A percentile compares a stretch with the other conserved stretches of the same genome.
Evolutionary conservation across 164 flowering plant species (phyloP).

Genomic region (Liquidambar formosana): DNA sequence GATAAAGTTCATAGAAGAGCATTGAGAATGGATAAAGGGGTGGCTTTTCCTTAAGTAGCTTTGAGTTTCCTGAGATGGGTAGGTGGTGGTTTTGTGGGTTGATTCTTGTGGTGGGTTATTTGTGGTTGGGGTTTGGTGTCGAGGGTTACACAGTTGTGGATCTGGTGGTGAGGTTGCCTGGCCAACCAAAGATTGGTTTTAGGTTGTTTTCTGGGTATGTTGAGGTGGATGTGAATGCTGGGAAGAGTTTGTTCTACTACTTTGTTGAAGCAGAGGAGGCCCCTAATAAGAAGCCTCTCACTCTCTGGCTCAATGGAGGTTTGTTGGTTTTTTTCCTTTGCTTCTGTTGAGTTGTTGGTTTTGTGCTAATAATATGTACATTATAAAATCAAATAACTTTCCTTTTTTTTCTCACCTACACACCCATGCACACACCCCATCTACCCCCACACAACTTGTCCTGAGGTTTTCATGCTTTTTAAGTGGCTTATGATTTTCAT

Average conservation of each 20-base stretch:
- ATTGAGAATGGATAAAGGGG: not conserved
- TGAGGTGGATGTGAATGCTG: constrained; percentile 72
- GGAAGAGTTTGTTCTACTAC: constrained; percentile 91
- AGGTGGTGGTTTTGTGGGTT: constrained; percentile 26
- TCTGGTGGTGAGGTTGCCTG: constrained; percentile 74
- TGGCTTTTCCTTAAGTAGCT: not conserved
- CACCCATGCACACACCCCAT: no score
- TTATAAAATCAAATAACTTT: not conserved
- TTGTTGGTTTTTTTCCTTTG: constrained; percentile 5
- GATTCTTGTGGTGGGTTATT: constrained; percentile 22
- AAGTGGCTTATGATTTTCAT: constrained; percentile 1
- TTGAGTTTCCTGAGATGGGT: constrained; percentile 24
- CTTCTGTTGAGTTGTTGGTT: not conserved
- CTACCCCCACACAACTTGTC: no score
- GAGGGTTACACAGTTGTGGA: constrained; percentile 69
- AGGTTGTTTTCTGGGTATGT: constrained; percentile 87
- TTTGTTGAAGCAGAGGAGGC: constrained; percentile 80
- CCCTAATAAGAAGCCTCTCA: constrained; percentile 61
- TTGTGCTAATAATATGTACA: not conserved
- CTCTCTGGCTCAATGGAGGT: constrained; percentile 99
- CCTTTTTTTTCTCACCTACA: no score
- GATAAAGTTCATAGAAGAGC: not conserved
- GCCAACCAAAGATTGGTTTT: constrained; percentile 80
- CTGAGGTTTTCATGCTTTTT: not conserved
- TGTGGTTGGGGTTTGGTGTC: constrained; percentile 31